Conservation (phyloP, 139 green algal species). For the Chlorella sp. region DNA sequence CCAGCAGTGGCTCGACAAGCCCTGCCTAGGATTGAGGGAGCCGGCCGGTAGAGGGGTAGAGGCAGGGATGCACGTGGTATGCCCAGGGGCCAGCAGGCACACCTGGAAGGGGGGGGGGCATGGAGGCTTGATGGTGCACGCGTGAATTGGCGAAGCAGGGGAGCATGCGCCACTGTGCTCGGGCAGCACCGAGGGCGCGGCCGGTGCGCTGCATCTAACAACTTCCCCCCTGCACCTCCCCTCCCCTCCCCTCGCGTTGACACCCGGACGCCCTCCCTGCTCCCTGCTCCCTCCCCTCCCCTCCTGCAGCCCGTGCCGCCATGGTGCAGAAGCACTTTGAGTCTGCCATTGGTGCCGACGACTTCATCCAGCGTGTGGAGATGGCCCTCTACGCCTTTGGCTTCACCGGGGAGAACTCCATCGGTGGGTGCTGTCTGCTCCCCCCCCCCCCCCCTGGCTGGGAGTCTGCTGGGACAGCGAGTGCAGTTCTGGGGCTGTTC, state of each 20-base stretch:
- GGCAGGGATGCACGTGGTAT: not conserved
- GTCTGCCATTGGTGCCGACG: constrained; percentile 73
- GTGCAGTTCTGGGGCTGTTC: not conserved
- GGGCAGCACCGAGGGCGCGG: not conserved
- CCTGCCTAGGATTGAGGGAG: too few species aligned
- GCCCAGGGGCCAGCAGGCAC: too few species aligned
- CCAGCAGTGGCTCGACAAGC: not conserved
- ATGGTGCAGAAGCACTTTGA: constrained; percentile 61
- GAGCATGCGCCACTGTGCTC: too few species aligned
- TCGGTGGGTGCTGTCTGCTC: constrained; percentile 52
- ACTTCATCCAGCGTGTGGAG: constrained; percentile 83
- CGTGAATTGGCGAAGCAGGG: too few species aligned
- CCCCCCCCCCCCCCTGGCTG: too few species aligned
- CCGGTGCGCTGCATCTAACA: not conserved
- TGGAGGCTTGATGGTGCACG: too few species aligned
- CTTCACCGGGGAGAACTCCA: constrained; percentile 86
- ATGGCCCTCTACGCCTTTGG: constrained; percentile 74
- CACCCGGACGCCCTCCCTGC: not conserved
- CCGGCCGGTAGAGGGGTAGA: not conserved
- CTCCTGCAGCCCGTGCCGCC: not conserved
- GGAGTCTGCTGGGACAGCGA: too few species aligned
- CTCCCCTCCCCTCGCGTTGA: too few species aligned
- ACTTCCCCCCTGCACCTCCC: not conserved
- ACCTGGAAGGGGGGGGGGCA: too few species aligned
- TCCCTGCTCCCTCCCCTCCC: not conserved